Conservation (phyloP, 202 grass and related monocot genomes). For the Digitaria exilis region DNA sequence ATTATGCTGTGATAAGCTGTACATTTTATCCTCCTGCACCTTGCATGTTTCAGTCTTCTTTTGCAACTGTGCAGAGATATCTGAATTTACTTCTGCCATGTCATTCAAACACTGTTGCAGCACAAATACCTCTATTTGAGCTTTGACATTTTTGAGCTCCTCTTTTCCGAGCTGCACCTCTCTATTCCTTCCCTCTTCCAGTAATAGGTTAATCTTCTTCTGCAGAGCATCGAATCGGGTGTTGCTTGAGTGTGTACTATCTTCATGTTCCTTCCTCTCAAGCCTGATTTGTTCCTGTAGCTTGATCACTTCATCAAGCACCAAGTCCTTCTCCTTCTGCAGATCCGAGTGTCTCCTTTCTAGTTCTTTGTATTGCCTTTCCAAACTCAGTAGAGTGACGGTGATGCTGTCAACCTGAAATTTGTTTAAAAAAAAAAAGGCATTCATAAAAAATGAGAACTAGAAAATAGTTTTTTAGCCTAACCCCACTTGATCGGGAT, state of each 20-base stretch:
- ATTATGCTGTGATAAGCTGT: slow-evolving; percentile 53
- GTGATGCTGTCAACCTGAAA: slow-evolving; percentile 70
- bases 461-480: background rate
- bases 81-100: slow-evolving; percentile 35
- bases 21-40: slow-evolving; percentile 53
- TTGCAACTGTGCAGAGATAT: slow-evolving; percentile 34
- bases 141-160: slow-evolving; percentile 60
- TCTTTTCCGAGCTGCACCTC: slow-evolving; percentile 72
- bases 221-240: slow-evolving; percentile 38
- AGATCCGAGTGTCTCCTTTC: slow-evolving; percentile 57
- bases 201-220: slow-evolving; percentile 47
- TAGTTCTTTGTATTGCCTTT: slow-evolving; percentile 56
- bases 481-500: background rate
- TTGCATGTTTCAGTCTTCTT: slow-evolving; percentile 46
- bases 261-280: slow-evolving; percentile 58
- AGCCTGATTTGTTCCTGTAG: slow-evolving; percentile 60
- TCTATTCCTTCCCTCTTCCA: slow-evolving; percentile 49
- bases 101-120: slow-evolving; percentile 48
- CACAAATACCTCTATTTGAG: slow-evolving; percentile 83
- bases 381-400: slow-evolving; percentile 55
- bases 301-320: slow-evolving; percentile 60
- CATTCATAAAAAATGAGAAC: slow-evolving; percentile 26
- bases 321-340: slow-evolving; percentile 61
- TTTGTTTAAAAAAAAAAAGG: slow-evolving; percentile 17
- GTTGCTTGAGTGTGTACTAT: slow-evolving; percentile 42